phyloP scores from a whole-genome alignment of 345 rosid species.

The Syzygium jambos region DNA sequence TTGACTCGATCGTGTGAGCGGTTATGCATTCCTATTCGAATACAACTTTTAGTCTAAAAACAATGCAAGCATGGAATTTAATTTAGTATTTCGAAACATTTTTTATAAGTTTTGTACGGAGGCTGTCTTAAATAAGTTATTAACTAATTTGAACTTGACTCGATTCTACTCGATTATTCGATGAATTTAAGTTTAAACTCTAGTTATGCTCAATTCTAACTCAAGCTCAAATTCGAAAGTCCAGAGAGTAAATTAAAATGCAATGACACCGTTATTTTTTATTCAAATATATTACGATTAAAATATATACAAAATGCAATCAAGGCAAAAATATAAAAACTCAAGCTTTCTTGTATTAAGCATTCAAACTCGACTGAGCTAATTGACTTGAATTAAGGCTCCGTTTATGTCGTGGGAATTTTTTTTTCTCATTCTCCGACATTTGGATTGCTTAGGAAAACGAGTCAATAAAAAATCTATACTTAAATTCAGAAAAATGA shows the following conservation, averaged over 20 bases:
- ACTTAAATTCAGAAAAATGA: too few species aligned
- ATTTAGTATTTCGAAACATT: neutral
- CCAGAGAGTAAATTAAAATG: accelerated
- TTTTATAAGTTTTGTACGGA: neutral
- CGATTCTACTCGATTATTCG: accelerated
- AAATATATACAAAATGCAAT: neutral
- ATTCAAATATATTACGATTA: too few species aligned
- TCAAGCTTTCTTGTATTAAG: neutral
- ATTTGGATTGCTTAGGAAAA: too few species aligned
- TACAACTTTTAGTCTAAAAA: neutral
- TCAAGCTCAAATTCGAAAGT: neutral
- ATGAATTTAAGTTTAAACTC: neutral
- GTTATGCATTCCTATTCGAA: neutral
- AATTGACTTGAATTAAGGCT: neutral
- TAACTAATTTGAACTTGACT: neutral
- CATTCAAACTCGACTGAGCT: neutral
- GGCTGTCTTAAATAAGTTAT: neutral
- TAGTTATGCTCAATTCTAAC: neutral
- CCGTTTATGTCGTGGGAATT: too few species aligned
- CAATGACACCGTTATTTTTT: neutral
- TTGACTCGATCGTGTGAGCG: neutral
- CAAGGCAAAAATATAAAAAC: neutral
- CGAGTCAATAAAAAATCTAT: too few species aligned
- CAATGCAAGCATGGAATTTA: neutral
- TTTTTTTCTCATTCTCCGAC: too few species aligned